Evolutionary conservation across 176 grass and related monocot genomes (phyloP).

Genomic region (Musa acuminata): DNA sequence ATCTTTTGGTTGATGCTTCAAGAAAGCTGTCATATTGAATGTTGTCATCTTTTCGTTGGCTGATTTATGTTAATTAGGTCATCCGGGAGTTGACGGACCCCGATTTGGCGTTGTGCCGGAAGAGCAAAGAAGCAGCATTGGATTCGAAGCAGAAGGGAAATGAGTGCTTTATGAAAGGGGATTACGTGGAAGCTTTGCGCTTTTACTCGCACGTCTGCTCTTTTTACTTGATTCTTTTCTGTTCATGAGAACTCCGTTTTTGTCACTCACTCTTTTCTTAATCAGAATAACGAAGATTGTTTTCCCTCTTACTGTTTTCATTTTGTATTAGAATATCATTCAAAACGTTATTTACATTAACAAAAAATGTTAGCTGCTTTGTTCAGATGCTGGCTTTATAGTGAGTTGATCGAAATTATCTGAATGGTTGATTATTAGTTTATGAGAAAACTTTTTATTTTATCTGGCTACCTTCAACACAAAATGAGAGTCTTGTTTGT

Average conservation of each 20-base stretch:
- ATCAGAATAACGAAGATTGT: neutral
- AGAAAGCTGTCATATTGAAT: neutral
- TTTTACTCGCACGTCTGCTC: slow-evolving; percentile 31
- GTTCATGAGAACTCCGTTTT: neutral
- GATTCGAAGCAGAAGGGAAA: slow-evolving; percentile 69
- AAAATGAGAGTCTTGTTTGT: neutral
- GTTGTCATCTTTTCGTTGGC: neutral
- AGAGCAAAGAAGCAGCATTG: slow-evolving; percentile 40
- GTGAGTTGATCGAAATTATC: no score
- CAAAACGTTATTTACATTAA: neutral
- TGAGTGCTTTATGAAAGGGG: slow-evolving; percentile 48
- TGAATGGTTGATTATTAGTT: no score
- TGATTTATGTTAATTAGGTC: slow-evolving; percentile 26
- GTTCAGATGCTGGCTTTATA: neutral
- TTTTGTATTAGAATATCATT: neutral
- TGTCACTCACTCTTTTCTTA: neutral
- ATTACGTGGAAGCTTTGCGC: slow-evolving; percentile 47
- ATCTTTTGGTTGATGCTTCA: neutral
- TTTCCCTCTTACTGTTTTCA: slow-evolving; percentile 11
- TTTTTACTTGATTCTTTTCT: neutral
- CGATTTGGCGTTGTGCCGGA: slow-evolving; percentile 62
- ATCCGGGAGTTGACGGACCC: slow-evolving; percentile 52
- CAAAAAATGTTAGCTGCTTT: neutral
- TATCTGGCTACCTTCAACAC: neutral
- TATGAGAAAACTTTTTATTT: neutral